Conservation (phyloP, 768 basidiomycete genomes). For the Nidularia sp. region DNA sequence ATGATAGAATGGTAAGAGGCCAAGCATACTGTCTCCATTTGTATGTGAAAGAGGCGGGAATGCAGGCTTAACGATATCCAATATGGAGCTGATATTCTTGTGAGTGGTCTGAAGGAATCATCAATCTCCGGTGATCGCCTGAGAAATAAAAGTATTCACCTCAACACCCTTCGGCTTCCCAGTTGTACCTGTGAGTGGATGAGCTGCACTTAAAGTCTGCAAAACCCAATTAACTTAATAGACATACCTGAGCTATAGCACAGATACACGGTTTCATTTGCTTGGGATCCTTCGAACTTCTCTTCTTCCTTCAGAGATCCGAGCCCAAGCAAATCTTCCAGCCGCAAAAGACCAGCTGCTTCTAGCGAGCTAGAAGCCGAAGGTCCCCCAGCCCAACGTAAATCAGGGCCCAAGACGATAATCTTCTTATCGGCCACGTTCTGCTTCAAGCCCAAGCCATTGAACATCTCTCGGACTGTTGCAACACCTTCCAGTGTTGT, state of each 20-base stretch:
- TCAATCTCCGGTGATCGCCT: slow-evolving; percentile 3
- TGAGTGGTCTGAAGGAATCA: slow-evolving; percentile 48
- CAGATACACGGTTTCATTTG: slow-evolving; percentile 58
- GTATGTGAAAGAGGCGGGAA: slow-evolving; percentile 40
- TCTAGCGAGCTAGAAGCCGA: slow-evolving; percentile 16
- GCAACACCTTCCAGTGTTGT: slow-evolving; percentile 58
- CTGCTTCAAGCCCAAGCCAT: slow-evolving; percentile 38
- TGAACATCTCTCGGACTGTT: slow-evolving; percentile 55
- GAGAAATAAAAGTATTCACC: slow-evolving; percentile 18
- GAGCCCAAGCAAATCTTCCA: slow-evolving; percentile 47
- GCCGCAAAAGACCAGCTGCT: slow-evolving; percentile 24
- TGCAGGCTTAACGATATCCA: slow-evolving; percentile 42
- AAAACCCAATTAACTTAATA: no score
- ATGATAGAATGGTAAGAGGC: slow-evolving; percentile 58
- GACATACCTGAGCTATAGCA: slow-evolving; percentile 49
- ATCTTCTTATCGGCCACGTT: slow-evolving; percentile 49
- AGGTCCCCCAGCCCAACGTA: slow-evolving; percentile 43
- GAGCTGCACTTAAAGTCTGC: no score
- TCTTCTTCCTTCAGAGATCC: slow-evolving; percentile 51
- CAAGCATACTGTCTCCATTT: slow-evolving; percentile 46
- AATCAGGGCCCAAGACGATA: slow-evolving; percentile 48
- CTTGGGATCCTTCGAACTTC: slow-evolving; percentile 43
- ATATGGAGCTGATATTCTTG: slow-evolving; percentile 59
- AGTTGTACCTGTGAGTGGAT: slow-evolving; percentile 55
- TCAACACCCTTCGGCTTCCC: slow-evolving; percentile 73